Base-by-base conservation (phyloP, 805 yeast genomes). In the Priceomyces haplophilus region DNA sequence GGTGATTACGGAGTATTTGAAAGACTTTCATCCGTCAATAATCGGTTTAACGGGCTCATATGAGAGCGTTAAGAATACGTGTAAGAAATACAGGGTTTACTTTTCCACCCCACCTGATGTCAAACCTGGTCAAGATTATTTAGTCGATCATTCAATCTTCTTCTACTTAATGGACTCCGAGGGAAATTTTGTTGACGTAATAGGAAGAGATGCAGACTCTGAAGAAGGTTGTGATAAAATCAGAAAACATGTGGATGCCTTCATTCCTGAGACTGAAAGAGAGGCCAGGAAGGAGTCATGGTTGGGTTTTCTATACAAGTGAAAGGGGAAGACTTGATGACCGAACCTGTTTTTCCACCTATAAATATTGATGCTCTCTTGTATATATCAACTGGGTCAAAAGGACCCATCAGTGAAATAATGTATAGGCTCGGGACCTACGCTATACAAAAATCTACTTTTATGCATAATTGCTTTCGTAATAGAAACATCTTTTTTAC, bases 111-210 rank as follows among this genome's bases (percentile, higher is more conserved):
- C 99, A 3, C 86, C 90, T 19, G 80, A 88, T 58, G 84, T 93
- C 37, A 88, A 89, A 61, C 93, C 96, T 0, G 98, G 97, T 15
- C 96, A 93, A 65, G 97, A 93, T 55, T 93, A 93, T 60, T 73
- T 93, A 47, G 99, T 93, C 24, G 99, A 93, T 61, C 99, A 93
- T 65, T 91, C 98, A 3, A 89, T 93, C 45, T 93, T 93, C 79
- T 91, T 91, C 67, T 93, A 93, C 59, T 71, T 93, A 55, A 91
- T 93, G 97, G 98, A 93, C 61, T 90, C 96, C n/a, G 97, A 93
- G 61, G 99, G 98, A 37, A 81, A 88, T 58, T 93, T 88, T 58
- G 85, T 91, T 38, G 97, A 91, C 61, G 98, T 93, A 5, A 72
- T 91, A 52, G 99, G 99, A 42, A 82, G 96, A 63, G 91, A 91